Conservation (phyloP, 2,329 filamentous ascomycete species). For the Coniochaeta sp. region DNA sequence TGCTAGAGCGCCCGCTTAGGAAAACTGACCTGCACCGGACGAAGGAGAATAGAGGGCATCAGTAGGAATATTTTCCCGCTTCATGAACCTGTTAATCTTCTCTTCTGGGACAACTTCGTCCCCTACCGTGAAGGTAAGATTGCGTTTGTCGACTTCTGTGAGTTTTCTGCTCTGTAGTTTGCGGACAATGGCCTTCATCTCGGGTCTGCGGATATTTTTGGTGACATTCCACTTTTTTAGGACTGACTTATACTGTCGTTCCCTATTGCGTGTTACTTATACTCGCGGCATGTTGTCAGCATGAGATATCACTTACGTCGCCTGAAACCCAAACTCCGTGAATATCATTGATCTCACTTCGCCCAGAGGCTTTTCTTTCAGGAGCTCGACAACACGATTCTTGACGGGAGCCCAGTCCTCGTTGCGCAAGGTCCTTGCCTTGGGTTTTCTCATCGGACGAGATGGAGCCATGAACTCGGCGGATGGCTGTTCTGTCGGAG, state of each 20-base stretch:
- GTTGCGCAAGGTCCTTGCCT: background rate
- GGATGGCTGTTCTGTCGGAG: background rate
- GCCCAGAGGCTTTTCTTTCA: background rate
- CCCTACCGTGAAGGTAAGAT: background rate
- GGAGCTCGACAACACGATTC: background rate
- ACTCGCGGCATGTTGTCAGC: background rate
- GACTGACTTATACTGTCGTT: background rate
- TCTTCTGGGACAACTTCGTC: background rate
- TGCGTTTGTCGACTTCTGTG: background rate
- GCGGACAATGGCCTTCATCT: slow-evolving; percentile 1
- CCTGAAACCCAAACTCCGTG: background rate
- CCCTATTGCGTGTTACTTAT: background rate
- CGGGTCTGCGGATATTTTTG: background rate
- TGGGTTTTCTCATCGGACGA: background rate
- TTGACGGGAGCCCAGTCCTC: background rate
- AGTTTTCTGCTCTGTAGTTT: background rate
- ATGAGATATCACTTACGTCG: background rate
- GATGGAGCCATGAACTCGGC: background rate
- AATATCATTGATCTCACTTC: background rate
- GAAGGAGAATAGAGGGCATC: background rate
- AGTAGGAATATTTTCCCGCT: background rate
- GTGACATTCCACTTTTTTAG: background rate
- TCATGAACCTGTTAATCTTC: background rate
- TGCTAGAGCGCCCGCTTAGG: background rate
- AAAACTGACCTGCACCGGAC: background rate